Percentiles rank a stretch among this genome's conserved stretches.
Evolutionary conservation across 2,329 filamentous ascomycete genomes (phyloP).

Genomic region (Scedosporium minutisporum): DNA sequence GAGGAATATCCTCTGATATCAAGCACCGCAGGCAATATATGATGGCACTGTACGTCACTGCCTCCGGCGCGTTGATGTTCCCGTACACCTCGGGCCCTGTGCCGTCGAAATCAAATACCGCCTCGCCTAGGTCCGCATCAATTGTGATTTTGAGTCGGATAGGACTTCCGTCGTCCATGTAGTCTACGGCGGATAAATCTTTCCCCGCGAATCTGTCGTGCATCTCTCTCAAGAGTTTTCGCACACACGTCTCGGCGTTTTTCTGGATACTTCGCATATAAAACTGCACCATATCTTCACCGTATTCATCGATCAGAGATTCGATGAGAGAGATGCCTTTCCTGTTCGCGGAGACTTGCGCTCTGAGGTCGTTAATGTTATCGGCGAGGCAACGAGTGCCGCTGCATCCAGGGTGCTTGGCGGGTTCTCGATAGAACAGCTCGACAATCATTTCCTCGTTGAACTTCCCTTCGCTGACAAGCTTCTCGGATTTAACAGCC

Average conservation of each 20-base stretch:
- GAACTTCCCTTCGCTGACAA: constrained; percentile 68
- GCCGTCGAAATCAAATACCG: constrained; percentile 70
- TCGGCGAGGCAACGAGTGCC: constrained; percentile 71
- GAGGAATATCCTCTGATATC: constrained; percentile 70
- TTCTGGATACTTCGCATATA: constrained; percentile 78
- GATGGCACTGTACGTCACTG: constrained; percentile 76
- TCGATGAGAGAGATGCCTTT: constrained; percentile 78
- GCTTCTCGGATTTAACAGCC: constrained; percentile 54
- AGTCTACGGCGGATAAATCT: constrained; percentile 62
- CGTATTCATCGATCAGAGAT: constrained; percentile 66
- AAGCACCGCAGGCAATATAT: constrained; percentile 77
- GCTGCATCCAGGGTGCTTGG: constrained; percentile 64
- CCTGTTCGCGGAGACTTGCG: constrained; percentile 75
- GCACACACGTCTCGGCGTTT: constrained; percentile 68
- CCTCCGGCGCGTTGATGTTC: constrained; percentile 73
- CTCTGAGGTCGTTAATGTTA: constrained; percentile 75
- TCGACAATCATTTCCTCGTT: constrained; percentile 69
- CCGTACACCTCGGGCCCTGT: constrained; percentile 73
- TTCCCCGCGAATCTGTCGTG: constrained; percentile 60
- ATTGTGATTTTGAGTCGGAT: constrained; percentile 69
- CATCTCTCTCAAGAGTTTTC: constrained; percentile 62
- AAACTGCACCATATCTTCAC: constrained; percentile 67
- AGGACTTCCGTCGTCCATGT: constrained; percentile 77
- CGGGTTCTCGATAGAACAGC: constrained; percentile 63
- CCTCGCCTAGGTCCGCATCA: constrained; percentile 63